Evolutionary conservation across 2,329 filamentous ascomycete genomes (phyloP).

Genomic region (Aulographum hederae): DNA sequence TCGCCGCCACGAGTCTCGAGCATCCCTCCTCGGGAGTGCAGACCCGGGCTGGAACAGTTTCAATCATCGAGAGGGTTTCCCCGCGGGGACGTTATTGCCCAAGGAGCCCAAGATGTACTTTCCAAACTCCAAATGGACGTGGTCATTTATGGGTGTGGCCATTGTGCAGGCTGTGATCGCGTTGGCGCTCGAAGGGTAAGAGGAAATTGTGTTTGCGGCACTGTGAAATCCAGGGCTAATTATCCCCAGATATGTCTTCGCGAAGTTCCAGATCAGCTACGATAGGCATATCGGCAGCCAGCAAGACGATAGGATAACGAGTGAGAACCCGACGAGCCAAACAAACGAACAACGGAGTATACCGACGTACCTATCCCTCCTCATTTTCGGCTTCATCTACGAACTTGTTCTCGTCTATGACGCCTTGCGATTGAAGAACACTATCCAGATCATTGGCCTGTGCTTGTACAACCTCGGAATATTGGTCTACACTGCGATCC

Average conservation of each 20-base stretch:
- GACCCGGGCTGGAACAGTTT: constrained; percentile 27
- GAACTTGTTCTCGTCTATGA: constrained; percentile 82
- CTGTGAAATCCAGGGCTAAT: neutral
- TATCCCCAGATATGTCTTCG: constrained; percentile 63
- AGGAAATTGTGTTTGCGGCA: constrained; percentile 8
- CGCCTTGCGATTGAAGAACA: constrained; percentile 86
- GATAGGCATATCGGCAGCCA: constrained; percentile 10
- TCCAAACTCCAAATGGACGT: constrained; percentile 74
- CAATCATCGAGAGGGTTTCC: neutral
- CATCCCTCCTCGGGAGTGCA: constrained; percentile 41
- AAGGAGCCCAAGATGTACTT: constrained; percentile 40
- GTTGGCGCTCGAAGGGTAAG: constrained; percentile 73
- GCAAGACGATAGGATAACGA: constrained; percentile 2
- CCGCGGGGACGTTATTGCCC: neutral
- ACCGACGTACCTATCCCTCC: constrained; percentile 85
- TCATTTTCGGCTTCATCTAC: constrained; percentile 95
- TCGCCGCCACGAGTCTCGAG: constrained; percentile 35
- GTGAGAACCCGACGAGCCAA: constrained; percentile 5
- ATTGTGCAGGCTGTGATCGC: constrained; percentile 62
- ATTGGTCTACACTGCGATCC: constrained; percentile 80
- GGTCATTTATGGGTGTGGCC: constrained; percentile 60
- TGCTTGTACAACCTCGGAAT: constrained; percentile 85
- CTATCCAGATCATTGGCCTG: constrained; percentile 92
- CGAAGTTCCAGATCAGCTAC: constrained; percentile 53
- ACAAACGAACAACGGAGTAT: too few species aligned